These are phyloP conservation scores for Ploettnerulaceae sp. DNA, from an alignment of 2,329 filamentous ascomycete species.

Conservation along the genomic window DNA sequence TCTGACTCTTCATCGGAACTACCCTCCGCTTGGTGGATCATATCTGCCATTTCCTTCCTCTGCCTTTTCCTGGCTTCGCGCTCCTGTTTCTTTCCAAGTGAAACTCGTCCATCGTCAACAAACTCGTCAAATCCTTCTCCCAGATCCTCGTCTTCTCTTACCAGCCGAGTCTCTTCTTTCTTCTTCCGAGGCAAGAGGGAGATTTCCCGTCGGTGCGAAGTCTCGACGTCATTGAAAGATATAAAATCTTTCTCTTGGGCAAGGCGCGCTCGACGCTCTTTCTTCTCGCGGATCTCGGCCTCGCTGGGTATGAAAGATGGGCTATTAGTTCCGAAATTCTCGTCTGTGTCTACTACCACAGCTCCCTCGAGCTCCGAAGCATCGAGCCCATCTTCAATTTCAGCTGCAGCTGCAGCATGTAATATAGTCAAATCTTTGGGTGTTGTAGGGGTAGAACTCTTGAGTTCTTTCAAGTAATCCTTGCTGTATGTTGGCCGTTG, in stretches of 20 bases:
- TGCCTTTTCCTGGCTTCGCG: slow-evolving; percentile 61
- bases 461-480: slow-evolving; percentile 80
- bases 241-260: slow-evolving; percentile 69
- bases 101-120: slow-evolving; percentile 76
- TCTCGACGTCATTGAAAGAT: slow-evolving; percentile 52
- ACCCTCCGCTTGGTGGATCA: slow-evolving; percentile 76
- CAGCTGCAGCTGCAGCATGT: slow-evolving; percentile 39
- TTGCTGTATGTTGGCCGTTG: slow-evolving; percentile 77
- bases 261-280: slow-evolving; percentile 77
- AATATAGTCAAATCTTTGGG: slow-evolving; percentile 57
- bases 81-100: slow-evolving; percentile 74
- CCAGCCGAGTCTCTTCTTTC: slow-evolving; percentile 67
- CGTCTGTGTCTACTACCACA: slow-evolving; percentile 52
- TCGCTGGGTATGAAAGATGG: slow-evolving; percentile 65
- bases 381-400: slow-evolving; percentile 53
- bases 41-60: slow-evolving; percentile 72
- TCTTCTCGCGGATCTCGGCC: slow-evolving; percentile 84
- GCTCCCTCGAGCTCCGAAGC: slow-evolving; percentile 58
- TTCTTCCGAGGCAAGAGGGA: slow-evolving; percentile 49
- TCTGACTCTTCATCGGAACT: slow-evolving; percentile 56
- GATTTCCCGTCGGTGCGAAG: slow-evolving; percentile 30
- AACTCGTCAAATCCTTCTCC: slow-evolving; percentile 92
- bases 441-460: slow-evolving; percentile 78
- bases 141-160: slow-evolving; percentile 84
- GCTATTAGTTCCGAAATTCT: slow-evolving; percentile 15